Percentiles rank a stretch among this genome's conserved stretches.
These are phyloP conservation scores for Umbelopsis sp. DNA, from an alignment of 192 early-diverging fungal species.

Conservation along the genomic window DNA sequence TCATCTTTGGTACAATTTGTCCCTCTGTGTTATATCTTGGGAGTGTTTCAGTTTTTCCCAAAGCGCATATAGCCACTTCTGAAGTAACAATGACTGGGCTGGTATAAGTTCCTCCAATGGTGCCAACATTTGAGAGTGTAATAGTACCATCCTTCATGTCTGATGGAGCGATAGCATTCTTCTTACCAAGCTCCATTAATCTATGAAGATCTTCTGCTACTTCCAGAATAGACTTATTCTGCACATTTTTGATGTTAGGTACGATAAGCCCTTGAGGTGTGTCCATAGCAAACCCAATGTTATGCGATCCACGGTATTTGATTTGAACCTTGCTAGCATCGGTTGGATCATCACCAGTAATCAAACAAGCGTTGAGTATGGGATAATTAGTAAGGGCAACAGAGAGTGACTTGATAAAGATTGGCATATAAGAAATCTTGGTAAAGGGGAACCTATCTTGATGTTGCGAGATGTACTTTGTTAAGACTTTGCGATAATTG, in stretches of 20 bases:
- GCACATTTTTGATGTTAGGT: slow-evolving; percentile 93
- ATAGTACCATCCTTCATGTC: slow-evolving; percentile 88
- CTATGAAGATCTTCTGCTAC: slow-evolving; percentile 84
- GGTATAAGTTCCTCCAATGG: slow-evolving; percentile 88
- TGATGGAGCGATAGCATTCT: slow-evolving; percentile 56
- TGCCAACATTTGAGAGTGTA: slow-evolving; percentile 94
- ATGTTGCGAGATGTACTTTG: slow-evolving; percentile 55
- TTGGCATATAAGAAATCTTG: slow-evolving; percentile 93
- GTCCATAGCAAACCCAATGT: slow-evolving; percentile 97
- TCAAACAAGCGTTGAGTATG: slow-evolving; percentile 78
- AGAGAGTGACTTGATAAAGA: slow-evolving; percentile 90
- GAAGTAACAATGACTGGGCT: slow-evolving; percentile 87
- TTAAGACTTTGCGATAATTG: slow-evolving; percentile 66
- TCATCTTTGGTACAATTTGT: slow-evolving; percentile 71
- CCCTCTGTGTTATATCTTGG: slow-evolving; percentile 75
- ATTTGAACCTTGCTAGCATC: slow-evolving; percentile 57
- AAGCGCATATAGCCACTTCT: slow-evolving; percentile 88
- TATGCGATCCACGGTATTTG: slow-evolving; percentile 78
- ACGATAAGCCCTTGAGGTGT: slow-evolving; percentile 92
- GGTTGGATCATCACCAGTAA: slow-evolving; percentile 37
- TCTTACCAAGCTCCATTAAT: slow-evolving; percentile 66
- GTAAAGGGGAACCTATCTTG: slow-evolving; percentile 52
- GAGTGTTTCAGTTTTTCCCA: slow-evolving; percentile 81
- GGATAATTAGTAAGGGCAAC: slow-evolving; percentile 83
- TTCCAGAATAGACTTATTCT: slow-evolving; percentile 83